These are phyloP conservation scores for Umbelopsis vinacea DNA, from an alignment of 192 early-diverging fungal genomes.

Conservation along the genomic window DNA sequence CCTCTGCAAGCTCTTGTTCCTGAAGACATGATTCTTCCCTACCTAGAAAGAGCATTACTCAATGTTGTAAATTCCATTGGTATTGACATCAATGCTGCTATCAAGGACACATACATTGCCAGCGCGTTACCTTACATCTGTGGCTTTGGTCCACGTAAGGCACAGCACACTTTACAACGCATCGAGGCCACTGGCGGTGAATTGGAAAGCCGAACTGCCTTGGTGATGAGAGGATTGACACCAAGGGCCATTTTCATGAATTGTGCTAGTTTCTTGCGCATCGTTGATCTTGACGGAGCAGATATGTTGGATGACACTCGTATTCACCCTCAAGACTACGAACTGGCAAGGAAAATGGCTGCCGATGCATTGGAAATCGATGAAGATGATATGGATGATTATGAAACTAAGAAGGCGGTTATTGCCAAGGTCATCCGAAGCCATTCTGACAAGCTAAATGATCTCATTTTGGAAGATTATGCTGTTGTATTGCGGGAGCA, in stretches of 20 bases:
- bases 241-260: constrained; percentile 88
- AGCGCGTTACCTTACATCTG: constrained; percentile 85
- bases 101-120: constrained; percentile 66
- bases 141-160: constrained; percentile 95
- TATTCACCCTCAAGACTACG: constrained; percentile 96
- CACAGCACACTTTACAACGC: constrained; percentile 71
- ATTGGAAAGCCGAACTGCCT: constrained; percentile 70
- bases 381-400: constrained; percentile 73
- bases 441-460: constrained; percentile 79
- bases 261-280: constrained; percentile 88
- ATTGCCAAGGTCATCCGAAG: constrained; percentile 80
- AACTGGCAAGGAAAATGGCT: constrained; percentile 95
- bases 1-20: constrained; percentile 72
- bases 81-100: constrained; percentile 88
- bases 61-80: constrained; percentile 85
- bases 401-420: constrained; percentile 72
- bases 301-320: constrained; percentile 94
- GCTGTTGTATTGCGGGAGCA: constrained; percentile 80
- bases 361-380: constrained; percentile 92
- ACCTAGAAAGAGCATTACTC: constrained; percentile 85
- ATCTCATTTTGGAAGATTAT: constrained; percentile 89
- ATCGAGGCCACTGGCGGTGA: constrained; percentile 51
- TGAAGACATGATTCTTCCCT: constrained; percentile 65
- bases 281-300: constrained; percentile 62
- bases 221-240: constrained; percentile 69